Base-by-base conservation (phyloP, 768 basidiomycete species). In the Mycena rebaudengoi region DNA sequence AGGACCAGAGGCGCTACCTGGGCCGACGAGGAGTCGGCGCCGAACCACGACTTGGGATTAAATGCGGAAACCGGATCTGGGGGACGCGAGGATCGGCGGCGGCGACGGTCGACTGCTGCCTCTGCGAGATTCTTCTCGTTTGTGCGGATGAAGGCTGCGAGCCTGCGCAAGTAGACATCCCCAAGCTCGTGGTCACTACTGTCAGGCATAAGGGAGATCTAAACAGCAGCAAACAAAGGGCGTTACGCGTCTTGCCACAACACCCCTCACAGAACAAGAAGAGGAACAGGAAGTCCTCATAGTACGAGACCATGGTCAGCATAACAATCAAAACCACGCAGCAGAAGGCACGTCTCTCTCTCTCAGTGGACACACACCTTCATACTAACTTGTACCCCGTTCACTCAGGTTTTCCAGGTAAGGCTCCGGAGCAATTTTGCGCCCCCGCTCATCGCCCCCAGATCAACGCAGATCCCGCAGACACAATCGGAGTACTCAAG, bases 251-350 rank as follows among this genome's bases (percentile, higher is more conserved):
- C 66, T 40, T 63, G 67, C 66, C 33, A 53, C 69, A 12, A 41
- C 28, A 23, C n/a, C n/a, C n/a, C n/a, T n/a, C n/a, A n/a, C n/a
- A n/a, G n/a, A n/a, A n/a, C n/a, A n/a, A n/a, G n/a, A n/a, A n/a
- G n/a, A n/a, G n/a, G n/a, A n/a, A n/a, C n/a, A n/a, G n/a, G n/a
- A n/a, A n/a, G n/a, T n/a, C n/a, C n/a, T n/a, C n/a, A n/a, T n/a
- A n/a, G n/a, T n/a, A n/a, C 64, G 59, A 62, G 50, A 4, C 72
- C 79, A 85, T 75, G 75, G 93, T 95, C 91, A 94, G 95, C 86
- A 86, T 99, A 78, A 97, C 95, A 26, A 82, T 99, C 73, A 99
- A 98, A 82, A 98, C 96, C 1, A 87, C 96, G 14, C 91, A 95
- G 78, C 94, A 97, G 75, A 96, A 96, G 83, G n/a, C n/a, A n/a